Evolutionary conservation across 2,329 filamentous ascomycete genomes (phyloP).

Genomic region (Aspergillus sclerotialis): DNA sequence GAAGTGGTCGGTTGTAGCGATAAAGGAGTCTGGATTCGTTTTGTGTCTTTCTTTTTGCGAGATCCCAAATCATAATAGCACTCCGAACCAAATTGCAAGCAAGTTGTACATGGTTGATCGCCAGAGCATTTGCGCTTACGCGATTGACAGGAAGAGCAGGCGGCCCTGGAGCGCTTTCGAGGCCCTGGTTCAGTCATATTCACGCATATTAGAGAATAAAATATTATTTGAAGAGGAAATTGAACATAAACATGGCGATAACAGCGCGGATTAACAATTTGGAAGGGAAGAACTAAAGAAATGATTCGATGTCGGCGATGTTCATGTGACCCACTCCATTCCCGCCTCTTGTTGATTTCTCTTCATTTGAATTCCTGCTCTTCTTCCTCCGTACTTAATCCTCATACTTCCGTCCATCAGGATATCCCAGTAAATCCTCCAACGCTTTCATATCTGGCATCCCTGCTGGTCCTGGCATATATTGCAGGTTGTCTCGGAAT

Average conservation of each 20-base stretch:
- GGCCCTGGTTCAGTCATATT: constrained; percentile 21
- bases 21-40: constrained; percentile 12
- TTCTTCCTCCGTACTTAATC: too few species aligned
- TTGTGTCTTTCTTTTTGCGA: constrained; percentile 25
- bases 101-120: constrained; percentile 46
- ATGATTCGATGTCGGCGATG: neutral
- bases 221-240: too few species aligned
- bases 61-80: constrained; percentile 40
- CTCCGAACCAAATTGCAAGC: constrained; percentile 47
- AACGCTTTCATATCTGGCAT: constrained; percentile 23
- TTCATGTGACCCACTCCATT: neutral
- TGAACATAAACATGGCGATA: too few species aligned
- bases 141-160: constrained; percentile 47
- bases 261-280: too few species aligned
- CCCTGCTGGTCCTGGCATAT: constrained; percentile 25
- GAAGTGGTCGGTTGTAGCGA: constrained; percentile 7
- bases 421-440: constrained; percentile 20
- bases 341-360: too few species aligned
- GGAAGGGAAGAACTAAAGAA: constrained; percentile 2
- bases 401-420: constrained; percentile 20
- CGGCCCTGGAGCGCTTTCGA: constrained; percentile 38
- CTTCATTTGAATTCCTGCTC: too few species aligned
- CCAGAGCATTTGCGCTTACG: constrained; percentile 54
- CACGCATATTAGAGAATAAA: too few species aligned
- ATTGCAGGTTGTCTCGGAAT: constrained; percentile 19